Evolutionary conservation across 176 grass and related monocot species (phyloP).

Genomic region (Aegilops speltoides): DNA sequence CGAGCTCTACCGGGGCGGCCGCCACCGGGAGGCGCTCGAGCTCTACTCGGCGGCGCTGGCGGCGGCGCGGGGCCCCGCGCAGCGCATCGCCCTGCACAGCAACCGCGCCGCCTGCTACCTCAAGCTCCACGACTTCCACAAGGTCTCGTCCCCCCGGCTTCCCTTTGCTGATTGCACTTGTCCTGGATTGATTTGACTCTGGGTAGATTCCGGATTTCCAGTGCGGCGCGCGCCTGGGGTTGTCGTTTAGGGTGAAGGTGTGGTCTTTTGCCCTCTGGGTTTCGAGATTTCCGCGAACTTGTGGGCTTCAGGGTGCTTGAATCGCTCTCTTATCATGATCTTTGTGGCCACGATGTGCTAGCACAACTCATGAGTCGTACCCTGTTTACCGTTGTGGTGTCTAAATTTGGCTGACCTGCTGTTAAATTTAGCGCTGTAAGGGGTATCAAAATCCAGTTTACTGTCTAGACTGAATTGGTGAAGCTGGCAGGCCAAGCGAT

Average conservation of each 20-base stretch:
- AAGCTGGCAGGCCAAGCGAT: not conserved
- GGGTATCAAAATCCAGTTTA: not conserved
- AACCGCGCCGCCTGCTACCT: slow-evolving; percentile 97
- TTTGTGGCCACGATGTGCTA: not conserved
- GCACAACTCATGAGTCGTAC: not conserved
- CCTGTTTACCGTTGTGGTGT: not conserved
- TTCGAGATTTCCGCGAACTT: not conserved
- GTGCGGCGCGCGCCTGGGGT: not conserved
- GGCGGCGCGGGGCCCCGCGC: slow-evolving; percentile 58
- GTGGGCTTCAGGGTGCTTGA: not conserved
- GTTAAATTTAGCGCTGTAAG: not conserved
- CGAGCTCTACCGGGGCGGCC: slow-evolving; percentile 80
- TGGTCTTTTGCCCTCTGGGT: not conserved
- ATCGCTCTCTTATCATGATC: not conserved
- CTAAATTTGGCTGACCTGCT: not conserved
- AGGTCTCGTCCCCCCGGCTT: slow-evolving; percentile 27
- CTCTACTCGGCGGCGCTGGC: slow-evolving; percentile 86
- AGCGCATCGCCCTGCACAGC: slow-evolving; percentile 96
- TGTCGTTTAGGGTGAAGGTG: not conserved
- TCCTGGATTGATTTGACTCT: slow-evolving; percentile 7
- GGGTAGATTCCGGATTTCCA: no score
- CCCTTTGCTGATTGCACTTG: not conserved
- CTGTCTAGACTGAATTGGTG: not conserved
- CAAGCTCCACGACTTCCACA: slow-evolving; percentile 86
- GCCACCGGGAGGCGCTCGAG: slow-evolving; percentile 75